Base-by-base conservation (phyloP, 2,329 filamentous ascomycete genomes). In the Pseudofabraea citricarpa region DNA sequence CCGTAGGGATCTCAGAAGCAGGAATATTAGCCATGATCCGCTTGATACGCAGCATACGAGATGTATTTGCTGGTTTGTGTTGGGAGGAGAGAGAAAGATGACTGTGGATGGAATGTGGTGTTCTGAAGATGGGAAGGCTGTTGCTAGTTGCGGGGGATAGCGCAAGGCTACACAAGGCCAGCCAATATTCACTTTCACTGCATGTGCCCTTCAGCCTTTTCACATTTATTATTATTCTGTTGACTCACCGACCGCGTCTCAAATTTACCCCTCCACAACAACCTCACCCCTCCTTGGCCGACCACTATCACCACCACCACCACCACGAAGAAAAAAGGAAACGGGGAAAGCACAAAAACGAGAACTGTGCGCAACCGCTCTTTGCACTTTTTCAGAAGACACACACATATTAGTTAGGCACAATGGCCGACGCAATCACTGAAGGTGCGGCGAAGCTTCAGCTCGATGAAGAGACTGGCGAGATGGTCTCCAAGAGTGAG, bases 401-500 rank as follows among this genome's bases (percentile, higher is more conserved):
- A 10, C 6, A 15, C 23, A 18, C 19, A n/a, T 2, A 12, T 12
- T 16, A 35, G 27, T 29, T 19, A n/a, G 6, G 6, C 31, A 62
- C 41, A 54, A 75, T 75, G 72, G 66, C 72, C 46, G 71, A 75
- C 56, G 63, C 66, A 49, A 60, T 73, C 26, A 51, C 55, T 22
- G 62, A 60, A 46, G 64, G 62, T 40, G 67, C 70, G 27, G 72
- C 76, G 46, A 81, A 81, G 68, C 71, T 82, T 33, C 68, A 77
- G 60, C 72, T 81, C 26, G 78, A 83, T 62, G 74, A 78, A 53
- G 76, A 76, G 64, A 82, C 78, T 3, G 77, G 78, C n/a, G 78
- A 83, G 64, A 78, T 78, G 75, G 73, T 82, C 32, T 80, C 77
- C 37, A 81, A 80, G 61, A 73, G 72, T 53, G 78, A 83, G 64